Evolutionary conservation across 1,139 yeast species (phyloP).

Genomic region (Kodamaea suecica): DNA sequence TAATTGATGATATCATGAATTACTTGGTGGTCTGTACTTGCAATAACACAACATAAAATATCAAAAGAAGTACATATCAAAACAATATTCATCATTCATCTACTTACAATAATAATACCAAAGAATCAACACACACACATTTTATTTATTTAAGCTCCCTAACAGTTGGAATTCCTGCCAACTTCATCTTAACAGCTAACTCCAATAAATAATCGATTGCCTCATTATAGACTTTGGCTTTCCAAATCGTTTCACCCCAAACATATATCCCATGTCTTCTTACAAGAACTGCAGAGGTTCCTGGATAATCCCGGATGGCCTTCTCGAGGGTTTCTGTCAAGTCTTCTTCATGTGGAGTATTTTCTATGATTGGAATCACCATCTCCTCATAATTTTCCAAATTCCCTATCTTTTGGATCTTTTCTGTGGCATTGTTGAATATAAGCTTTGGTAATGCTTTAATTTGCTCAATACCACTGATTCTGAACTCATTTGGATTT

Average conservation of each 20-base stretch:
- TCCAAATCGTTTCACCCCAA: constrained; percentile 93
- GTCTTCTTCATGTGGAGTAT: constrained; percentile 85
- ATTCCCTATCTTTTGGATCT: constrained; percentile 60
- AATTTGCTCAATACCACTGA: constrained; percentile 84
- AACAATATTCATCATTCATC: no score
- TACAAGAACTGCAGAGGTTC: constrained; percentile 81
- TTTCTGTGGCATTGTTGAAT: constrained; percentile 33
- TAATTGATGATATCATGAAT: no score
- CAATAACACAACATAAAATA: no score
- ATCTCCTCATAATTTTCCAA: constrained; percentile 71
- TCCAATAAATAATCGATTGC: constrained; percentile 89
- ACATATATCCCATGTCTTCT: constrained; percentile 93
- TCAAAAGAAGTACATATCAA: no score
- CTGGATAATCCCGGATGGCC: constrained; percentile 67
- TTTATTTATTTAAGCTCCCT: constrained; percentile 4
- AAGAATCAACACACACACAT: no score
- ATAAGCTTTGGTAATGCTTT: constrained; percentile 72
- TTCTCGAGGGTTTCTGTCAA: constrained; percentile 63
- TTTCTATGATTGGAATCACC: constrained; percentile 85
- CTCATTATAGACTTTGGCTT: constrained; percentile 89
- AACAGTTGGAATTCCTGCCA: constrained; percentile 52
- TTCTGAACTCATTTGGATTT: constrained; percentile 61
- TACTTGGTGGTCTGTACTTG: no score
- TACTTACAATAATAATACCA: no score
- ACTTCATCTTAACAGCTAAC: constrained; percentile 77